phyloP scores from a whole-genome alignment of 1,284 basidiomycete genomes.

The Anthracocystis walkeri region DNA sequence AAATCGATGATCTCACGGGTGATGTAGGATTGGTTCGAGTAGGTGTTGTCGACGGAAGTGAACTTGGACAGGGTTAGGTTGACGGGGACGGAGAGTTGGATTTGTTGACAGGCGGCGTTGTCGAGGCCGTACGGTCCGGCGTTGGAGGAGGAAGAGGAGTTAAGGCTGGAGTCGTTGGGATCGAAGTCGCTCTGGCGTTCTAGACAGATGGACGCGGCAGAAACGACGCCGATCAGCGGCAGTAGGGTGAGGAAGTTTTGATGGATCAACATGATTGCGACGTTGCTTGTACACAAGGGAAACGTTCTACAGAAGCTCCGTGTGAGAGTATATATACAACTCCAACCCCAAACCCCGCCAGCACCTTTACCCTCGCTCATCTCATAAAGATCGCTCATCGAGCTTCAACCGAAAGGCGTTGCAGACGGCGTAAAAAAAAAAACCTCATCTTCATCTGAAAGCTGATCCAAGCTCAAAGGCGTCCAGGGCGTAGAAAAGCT shows the following conservation, averaged over 20 bases:
- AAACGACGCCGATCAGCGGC: constrained; percentile 15
- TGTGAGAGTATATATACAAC: not conserved
- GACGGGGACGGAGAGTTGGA: constrained; percentile 29
- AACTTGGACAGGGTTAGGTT: constrained; percentile 40
- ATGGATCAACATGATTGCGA: constrained; percentile 15
- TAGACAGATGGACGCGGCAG: constrained; percentile 25
- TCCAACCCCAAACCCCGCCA: not conserved
- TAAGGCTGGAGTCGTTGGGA: not conserved
- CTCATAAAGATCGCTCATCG: too few species aligned
- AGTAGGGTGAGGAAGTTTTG: constrained; percentile 15
- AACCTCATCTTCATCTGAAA: too few species aligned
- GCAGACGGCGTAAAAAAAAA: too few species aligned
- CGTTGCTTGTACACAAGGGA: not conserved
- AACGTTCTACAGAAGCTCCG: not conserved
- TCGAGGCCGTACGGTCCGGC: constrained; percentile 46
- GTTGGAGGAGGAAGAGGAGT: not conserved
- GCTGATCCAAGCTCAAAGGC: too few species aligned
- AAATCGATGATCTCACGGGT: constrained; percentile 38
- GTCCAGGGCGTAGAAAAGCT: too few species aligned
- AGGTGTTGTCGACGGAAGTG: constrained; percentile 38
- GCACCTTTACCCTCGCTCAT: too few species aligned
- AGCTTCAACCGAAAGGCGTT: too few species aligned
- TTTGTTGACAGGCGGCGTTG: constrained; percentile 37
- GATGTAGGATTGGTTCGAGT: constrained; percentile 50
- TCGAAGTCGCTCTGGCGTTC: constrained; percentile 5